Base-by-base conservation (phyloP, 2,329 filamentous ascomycete genomes). In the Epichloe sp. region DNA sequence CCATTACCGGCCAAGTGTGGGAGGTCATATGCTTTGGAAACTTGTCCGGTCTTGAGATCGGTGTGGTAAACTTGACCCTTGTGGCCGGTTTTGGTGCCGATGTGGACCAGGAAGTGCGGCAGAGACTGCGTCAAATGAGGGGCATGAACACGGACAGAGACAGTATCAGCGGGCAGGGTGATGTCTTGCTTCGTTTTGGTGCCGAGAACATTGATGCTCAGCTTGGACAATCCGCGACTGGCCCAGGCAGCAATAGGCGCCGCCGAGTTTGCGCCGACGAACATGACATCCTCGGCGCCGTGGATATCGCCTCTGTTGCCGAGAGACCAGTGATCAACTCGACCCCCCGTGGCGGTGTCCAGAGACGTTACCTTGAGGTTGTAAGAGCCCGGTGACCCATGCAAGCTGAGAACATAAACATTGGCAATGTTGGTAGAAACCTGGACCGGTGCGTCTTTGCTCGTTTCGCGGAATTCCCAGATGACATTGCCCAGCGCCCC, bases 21-120 rank as follows among this genome's bases (percentile, higher is more conserved):
- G 12, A 97, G 73, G 31, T 84, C 80, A 64, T 95, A 95, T 0
- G 85, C 85, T 64, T 87, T 88, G n/a, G 75, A 77, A 31, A 91
- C 76, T 17, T 76, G 77, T 50, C 75, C 78, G 53, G 75, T 83
- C 68, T 83, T 83, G 48, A 87, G 67, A 58, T 95, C 79, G 53
- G 94, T 77, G 60, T 95, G 88, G 62, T 85, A 96, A 34, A 97
- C 84, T 55, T 94, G 85, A 3, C 85, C 91, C 72, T 86, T 88
- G 62, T 90, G 86, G 17, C 81, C 81, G 3, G 72, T 72, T 37
- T 73, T 73, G 0, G 87, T 87, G 59, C 83, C 76, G 59, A 81
- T 88, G 58, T 95, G 86, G 5, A 95, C 85, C 35, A 96, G 71
- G 70, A 96, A 94, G 69, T 95, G 88, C 38, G 88, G 75, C 44